Conservation (phyloP, 176 grass and related monocot genomes). For the Paspalum vaginatum region DNA sequence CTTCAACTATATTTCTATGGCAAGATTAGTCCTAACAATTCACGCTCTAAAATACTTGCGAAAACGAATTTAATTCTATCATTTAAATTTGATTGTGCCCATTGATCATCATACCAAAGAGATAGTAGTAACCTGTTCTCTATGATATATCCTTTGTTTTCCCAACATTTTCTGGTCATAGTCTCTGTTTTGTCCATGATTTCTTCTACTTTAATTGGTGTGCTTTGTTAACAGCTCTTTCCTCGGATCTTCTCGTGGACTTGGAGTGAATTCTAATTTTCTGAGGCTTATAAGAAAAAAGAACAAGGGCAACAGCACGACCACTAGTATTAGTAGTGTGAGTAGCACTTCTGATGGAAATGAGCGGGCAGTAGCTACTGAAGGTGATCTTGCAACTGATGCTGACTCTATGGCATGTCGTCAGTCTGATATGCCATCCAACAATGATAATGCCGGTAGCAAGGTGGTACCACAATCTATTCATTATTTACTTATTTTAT, state of each 20-base stretch:
- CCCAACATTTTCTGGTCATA: constrained; percentile 5
- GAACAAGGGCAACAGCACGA: constrained; percentile 64
- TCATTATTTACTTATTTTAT: constrained; percentile 27
- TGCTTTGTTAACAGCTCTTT: constrained; percentile 65
- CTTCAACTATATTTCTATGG: too few species aligned
- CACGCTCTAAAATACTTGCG: constrained; percentile 9
- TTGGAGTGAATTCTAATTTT: constrained; percentile 73
- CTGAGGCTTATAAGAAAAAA: constrained; percentile 73
- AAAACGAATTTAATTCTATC: constrained; percentile 9
- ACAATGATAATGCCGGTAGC: constrained; percentile 57
- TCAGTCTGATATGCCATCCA: constrained; percentile 66
- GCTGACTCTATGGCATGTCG: constrained; percentile 79
- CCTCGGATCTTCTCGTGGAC: constrained; percentile 66
- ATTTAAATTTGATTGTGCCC: constrained; percentile 4
- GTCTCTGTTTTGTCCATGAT: constrained; percentile 25
- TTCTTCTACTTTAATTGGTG: constrained; percentile 21
- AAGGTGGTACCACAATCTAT: constrained; percentile 55
- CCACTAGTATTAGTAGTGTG: constrained; percentile 87
- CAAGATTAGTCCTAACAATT: too few species aligned
- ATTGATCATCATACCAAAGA: constrained; percentile 24
- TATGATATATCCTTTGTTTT: background rate
- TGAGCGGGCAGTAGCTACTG: constrained; percentile 61
- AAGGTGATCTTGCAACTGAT: constrained; percentile 89
- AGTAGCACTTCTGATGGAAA: constrained; percentile 86
- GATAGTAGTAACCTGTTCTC: constrained; percentile 25